phyloP scores from a whole-genome alignment of 371 early-diverging fungal species.

The Apophysomyces variabilis region DNA sequence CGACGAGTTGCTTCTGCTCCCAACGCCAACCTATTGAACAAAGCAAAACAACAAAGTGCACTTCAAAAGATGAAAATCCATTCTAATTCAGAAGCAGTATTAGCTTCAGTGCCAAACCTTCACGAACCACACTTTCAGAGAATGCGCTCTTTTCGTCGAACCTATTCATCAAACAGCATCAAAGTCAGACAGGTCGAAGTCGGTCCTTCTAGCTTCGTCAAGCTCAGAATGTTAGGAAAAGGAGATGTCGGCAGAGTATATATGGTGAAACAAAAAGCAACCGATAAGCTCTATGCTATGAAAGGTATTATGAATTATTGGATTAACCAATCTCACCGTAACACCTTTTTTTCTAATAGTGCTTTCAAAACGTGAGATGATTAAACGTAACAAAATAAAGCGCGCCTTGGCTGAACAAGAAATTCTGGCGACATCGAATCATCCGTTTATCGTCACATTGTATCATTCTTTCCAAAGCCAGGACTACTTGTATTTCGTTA shows the following conservation, averaged over 20 bases:
- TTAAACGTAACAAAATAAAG: conserved; percentile 94
- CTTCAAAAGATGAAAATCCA: conserved; percentile 6
- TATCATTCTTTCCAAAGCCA: conserved; percentile 97
- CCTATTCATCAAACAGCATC: conserved; percentile 78
- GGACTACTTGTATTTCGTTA: conserved; percentile 93
- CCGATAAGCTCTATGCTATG: conserved; percentile 87
- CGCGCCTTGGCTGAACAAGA: conserved; percentile 96
- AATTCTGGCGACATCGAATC: conserved; percentile 90
- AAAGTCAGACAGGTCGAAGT: conserved; percentile 79
- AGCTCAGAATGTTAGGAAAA: conserved; percentile 85
- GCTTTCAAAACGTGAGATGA: conserved; percentile 93
- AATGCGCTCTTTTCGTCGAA: conserved; percentile 32
- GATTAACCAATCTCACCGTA: neutral
- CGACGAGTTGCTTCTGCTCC: conserved; percentile 62
- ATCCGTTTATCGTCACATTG: conserved; percentile 97
- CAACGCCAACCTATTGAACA: conserved; percentile 45
- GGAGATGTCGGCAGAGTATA: conserved; percentile 96
- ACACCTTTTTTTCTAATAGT: conserved; percentile 49
- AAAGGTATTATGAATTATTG: conserved; percentile 58
- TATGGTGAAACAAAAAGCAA: conserved; percentile 84
- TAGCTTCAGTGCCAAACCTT: conserved; percentile 21
- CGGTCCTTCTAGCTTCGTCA: conserved; percentile 81
- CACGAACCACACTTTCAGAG: conserved; percentile 21
- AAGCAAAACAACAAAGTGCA: conserved; percentile 19
- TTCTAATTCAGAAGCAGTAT: conserved; percentile 6